phyloP scores from a whole-genome alignment of 257 asterid genomes.

The Rubia yunnanensis region DNA sequence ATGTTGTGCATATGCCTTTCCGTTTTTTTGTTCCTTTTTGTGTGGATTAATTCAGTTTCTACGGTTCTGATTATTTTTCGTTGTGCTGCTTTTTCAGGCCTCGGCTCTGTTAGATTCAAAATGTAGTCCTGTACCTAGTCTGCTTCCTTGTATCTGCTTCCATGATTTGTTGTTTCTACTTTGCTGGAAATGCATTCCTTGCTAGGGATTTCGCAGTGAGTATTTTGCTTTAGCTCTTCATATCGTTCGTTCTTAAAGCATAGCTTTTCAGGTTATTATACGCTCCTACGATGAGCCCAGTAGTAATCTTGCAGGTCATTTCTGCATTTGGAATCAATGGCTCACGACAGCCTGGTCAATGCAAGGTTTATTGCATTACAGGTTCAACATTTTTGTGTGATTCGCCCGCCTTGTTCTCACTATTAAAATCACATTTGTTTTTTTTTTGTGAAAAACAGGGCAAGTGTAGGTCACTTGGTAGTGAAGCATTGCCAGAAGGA shows the following conservation, averaged over 20 bases:
- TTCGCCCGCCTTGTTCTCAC: neutral
- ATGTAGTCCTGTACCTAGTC: conserved; percentile 45
- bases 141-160: conserved; percentile 38
- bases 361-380: conserved; percentile 28
- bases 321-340: conserved; percentile 18
- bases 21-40: neutral
- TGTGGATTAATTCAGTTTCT: neutral
- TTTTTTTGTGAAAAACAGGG: conserved; percentile 26
- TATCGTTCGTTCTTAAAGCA: neutral
- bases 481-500: conserved; percentile 71
- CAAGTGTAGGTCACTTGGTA: conserved; percentile 56
- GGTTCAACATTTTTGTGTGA: neutral
- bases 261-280: neutral
- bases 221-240: conserved; percentile 5
- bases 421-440: neutral
- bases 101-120: conserved; percentile 37
- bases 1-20: neutral
- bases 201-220: conserved; percentile 41
- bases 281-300: neutral
- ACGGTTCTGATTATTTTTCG: neutral
- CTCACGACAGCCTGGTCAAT: conserved; percentile 16
- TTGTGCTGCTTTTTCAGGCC: conserved; percentile 30
- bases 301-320: conserved; percentile 30
- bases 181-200: conserved; percentile 46
- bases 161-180: conserved; percentile 53